Evolutionary conservation across 768 basidiomycete genomes (phyloP), one percentile per base, ranked within the genome.

Genomic region (Boletus rubropictus): DNA sequence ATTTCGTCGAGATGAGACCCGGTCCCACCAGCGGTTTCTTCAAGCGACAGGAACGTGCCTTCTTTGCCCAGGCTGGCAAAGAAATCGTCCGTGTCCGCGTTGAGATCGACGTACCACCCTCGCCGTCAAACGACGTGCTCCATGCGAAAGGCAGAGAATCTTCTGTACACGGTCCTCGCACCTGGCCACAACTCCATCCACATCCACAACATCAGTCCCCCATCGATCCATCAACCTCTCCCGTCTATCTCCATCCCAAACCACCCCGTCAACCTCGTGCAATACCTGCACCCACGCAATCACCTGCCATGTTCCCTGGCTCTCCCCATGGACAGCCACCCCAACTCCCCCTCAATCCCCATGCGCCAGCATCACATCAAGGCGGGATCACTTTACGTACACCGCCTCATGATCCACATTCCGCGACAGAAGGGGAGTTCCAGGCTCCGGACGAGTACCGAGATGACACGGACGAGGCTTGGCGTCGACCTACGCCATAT

Each of bases 81-180:
- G 86, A 87, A 63, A 85, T 88, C 54, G 79, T 88, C 34, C 80
- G 85, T 22, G 81, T 86, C 24, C 76, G 82, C 21, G 76, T 86
- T 33, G 85, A 87, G 60, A 73, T 86, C 45, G 85, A 86, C 63
- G 63, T 82, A 15, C 59, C 65, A 17, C 67, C 48, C 31, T 29
- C 53, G 15, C 20, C 54, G 2, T 36, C 49, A 8, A 60, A 57
- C 40, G 56, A 54, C 31, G 18, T 33, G 17, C 48, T 67, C 36
- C 42, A 28, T 55, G 44, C 69, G 68, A 52, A 68, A 62, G 33
- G 52, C 54, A 46, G 59, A 53, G 57, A 54, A 0, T 8, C 35
- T 8, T 35, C 42, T 41, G 35, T 71, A 69, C 45, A 56, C 38
- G 36, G 50, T 4, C 53, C 66, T 4, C 62, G 61, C 10, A 58